Percentiles rank a stretch among this genome's conserved stretches.
These are phyloP conservation scores for Quercus tomentella DNA, from an alignment of 331 rosid genomes.

Conservation along the genomic window DNA sequence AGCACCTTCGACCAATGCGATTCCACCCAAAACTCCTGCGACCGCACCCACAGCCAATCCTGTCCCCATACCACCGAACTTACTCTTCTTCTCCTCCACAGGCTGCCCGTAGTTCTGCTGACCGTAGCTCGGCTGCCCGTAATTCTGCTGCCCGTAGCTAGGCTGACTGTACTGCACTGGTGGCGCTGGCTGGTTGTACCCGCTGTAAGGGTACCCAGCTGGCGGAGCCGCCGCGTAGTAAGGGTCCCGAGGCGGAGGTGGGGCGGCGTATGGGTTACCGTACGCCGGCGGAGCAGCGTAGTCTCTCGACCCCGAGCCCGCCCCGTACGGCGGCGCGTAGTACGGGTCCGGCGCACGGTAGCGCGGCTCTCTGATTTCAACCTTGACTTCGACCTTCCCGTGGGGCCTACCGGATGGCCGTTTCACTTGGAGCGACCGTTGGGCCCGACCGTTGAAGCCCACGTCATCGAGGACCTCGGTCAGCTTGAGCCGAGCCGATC, in stretches of 20 bases:
- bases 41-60: conserved; percentile 90
- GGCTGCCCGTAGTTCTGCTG: conserved; percentile 22
- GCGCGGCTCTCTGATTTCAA: conserved; percentile 30
- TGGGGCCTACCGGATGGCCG: conserved; percentile 88
- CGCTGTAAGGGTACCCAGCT: conserved; percentile 38
- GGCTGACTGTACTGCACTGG: conserved; percentile 23
- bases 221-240: conserved; percentile 39
- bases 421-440: conserved; percentile 40
- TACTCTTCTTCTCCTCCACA: conserved; percentile 59
- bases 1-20: conserved; percentile 58
- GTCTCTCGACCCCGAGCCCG: conserved; percentile 21
- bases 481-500: conserved; percentile 57
- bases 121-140: conserved; percentile 13
- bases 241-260: conserved; percentile 20
- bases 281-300: conserved; percentile 29
- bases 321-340: conserved; percentile 46
- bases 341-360: conserved; percentile 37
- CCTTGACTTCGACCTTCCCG: conserved; percentile 56
- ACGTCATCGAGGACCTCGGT: conserved; percentile 40
- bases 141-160: conserved; percentile 6
- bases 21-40: conserved; percentile 68
- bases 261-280: conserved; percentile 17
- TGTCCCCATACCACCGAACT: conserved; percentile 86
- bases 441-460: conserved; percentile 39
- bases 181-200: conserved; percentile 22